phyloP scores from a whole-genome alignment of 192 early-diverging fungal species.

The Phlyctochytrium bullatum region DNA sequence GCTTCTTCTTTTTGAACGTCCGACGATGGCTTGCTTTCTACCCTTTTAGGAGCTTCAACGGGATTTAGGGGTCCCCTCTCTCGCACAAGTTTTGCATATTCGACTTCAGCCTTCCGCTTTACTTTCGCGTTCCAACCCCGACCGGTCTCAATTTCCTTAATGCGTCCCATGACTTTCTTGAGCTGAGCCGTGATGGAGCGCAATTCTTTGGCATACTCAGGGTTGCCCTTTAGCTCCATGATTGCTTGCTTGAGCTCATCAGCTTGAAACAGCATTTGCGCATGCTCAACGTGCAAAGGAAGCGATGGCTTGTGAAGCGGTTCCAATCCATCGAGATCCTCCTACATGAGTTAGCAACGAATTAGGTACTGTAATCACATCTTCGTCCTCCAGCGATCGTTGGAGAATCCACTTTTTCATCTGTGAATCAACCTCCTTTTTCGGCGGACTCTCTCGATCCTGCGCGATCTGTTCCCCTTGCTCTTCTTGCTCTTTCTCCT shows the following conservation, averaged over 20 bases:
- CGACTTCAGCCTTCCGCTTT: conserved; percentile 18
- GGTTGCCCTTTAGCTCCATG: neutral
- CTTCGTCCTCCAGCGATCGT: neutral
- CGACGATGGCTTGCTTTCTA: neutral
- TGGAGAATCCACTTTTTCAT: neutral
- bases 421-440: conserved; percentile 1
- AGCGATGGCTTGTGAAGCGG: neutral
- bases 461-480: neutral
- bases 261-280: neutral
- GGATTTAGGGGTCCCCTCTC: neutral
- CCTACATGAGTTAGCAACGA: neutral
- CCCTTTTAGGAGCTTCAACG: neutral
- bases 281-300: conserved; percentile 4
- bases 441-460: neutral
- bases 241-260: conserved; percentile 6
- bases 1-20: neutral
- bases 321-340: neutral
- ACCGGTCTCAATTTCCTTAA: neutral
- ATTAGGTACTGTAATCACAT: neutral
- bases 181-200: neutral
- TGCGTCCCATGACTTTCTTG: neutral
- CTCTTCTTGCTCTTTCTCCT: neutral
- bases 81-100: conserved; percentile 13
- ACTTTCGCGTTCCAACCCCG: neutral
- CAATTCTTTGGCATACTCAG: neutral